phyloP scores from a whole-genome alignment of 345 rosid genomes.

The Toxicodendron radicans region DNA sequence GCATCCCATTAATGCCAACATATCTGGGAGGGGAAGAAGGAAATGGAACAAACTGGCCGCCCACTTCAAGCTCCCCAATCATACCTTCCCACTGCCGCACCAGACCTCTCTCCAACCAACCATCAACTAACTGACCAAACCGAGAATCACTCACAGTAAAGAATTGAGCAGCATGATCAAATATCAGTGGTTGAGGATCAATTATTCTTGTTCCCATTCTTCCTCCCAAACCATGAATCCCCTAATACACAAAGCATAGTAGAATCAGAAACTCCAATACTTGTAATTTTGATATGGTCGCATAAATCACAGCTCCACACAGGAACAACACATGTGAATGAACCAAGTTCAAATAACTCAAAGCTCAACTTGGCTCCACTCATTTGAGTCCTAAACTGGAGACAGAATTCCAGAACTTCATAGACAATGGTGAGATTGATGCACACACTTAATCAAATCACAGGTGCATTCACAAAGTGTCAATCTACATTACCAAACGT shows the following conservation, averaged over 20 bases:
- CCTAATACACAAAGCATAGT: slow-evolving; percentile 34
- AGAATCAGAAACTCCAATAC: slow-evolving; percentile 13
- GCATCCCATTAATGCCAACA: slow-evolving; percentile 79
- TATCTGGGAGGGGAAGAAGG: slow-evolving; percentile 63
- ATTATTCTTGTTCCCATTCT: slow-evolving; percentile 85
- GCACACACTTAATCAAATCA: background rate
- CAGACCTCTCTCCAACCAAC: slow-evolving; percentile 75
- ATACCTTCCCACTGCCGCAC: slow-evolving; percentile 66
- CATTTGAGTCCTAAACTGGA: background rate
- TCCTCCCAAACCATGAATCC: slow-evolving; percentile 94
- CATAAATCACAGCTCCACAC: background rate
- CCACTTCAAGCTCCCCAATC: slow-evolving; percentile 77
- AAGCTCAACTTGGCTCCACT: background rate
- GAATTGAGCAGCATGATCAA: slow-evolving; percentile 94
- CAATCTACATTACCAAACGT: background rate
- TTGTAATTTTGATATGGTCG: background rate
- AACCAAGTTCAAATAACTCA: too few species aligned
- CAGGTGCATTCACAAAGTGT: background rate
- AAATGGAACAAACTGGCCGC: slow-evolving; percentile 66
- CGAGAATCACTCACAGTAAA: slow-evolving; percentile 70
- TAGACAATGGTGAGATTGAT: background rate
- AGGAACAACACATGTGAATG: background rate
- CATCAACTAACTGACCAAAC: slow-evolving; percentile 61
- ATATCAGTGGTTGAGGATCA: slow-evolving; percentile 59
- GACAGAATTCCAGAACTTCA: background rate